Evolutionary conservation across 2,329 filamentous ascomycete species (phyloP), one percentile per base, ranked within the genome.

Genomic region (Aschersonia sp.): DNA sequence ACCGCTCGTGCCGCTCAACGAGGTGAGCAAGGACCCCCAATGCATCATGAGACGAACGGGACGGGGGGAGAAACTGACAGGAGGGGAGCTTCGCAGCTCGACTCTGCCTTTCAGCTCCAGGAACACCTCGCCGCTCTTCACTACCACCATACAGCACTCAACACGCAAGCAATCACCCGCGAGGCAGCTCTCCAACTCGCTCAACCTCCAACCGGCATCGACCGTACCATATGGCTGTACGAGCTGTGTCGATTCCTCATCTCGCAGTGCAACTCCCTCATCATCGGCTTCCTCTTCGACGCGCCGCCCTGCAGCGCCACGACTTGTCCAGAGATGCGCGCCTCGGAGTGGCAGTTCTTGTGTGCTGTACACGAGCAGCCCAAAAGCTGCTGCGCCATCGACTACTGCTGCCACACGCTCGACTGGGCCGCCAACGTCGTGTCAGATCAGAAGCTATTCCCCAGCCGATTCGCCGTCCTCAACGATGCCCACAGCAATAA

Each of bases 341-440:
- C 92, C 2, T 92, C 86, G 31, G 91, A 98, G 70, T 98, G 92
- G 92, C 92, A 98, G 68, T 98, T 97, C 60, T 79, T 98, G 45
- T 98, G 92, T 69, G 92, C 92, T 46, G 92, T 97, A 3, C 92
- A 98, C 63, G 91, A 97, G 61, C 85, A 89, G 45, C 92, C 92
- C 45, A 97, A 97, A 69, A 86, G 84, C 58, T 98, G 92, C 71
- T 96, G 91, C 65, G 92, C 92, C 46, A 96, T 98, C 60, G 92
- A 98, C 68, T 98, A 98, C 69, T 96, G 89, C 74, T 97, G 91
- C 64, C 92, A 98, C 63, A 98, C 92, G 0, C 81, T 98, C 43
- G 92, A 98, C 68, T 97, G 91, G 88, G 92, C 92, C 3, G 89
- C 88, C 49, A 95, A 94, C 58, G 85, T 91, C 28, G 82, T 98